Percentiles rank a stretch among this genome's conserved stretches.
Conservation (phyloP, 148 eudicot species). For the Camellia sinensis region DNA sequence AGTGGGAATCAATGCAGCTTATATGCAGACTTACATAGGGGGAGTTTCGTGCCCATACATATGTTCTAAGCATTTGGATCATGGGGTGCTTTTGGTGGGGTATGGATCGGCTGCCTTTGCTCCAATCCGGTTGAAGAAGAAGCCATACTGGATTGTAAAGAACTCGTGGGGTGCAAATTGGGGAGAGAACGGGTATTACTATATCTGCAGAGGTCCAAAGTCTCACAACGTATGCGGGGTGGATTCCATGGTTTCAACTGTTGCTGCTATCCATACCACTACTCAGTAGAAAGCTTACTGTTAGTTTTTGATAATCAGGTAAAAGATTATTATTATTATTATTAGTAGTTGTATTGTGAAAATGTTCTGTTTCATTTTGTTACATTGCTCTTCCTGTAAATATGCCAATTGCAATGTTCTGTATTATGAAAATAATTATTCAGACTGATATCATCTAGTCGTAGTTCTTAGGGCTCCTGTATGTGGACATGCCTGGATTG, state of each 20-base stretch:
- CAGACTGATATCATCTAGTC: too few species aligned
- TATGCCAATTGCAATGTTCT: too few species aligned
- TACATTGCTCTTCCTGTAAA: too few species aligned
- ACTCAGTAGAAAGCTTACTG: not conserved
- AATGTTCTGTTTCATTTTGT: not conserved
- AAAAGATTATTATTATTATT: not conserved
- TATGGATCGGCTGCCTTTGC: constrained; percentile 68
- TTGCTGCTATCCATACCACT: constrained; percentile 19
- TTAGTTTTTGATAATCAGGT: too few species aligned
- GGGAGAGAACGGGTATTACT: constrained; percentile 80
- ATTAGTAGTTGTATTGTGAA: not conserved
- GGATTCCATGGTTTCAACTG: constrained; percentile 43
- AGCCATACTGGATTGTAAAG: constrained; percentile 84
- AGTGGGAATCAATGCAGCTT: constrained; percentile 81
- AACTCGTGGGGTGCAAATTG: constrained; percentile 79
- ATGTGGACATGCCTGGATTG: too few species aligned
- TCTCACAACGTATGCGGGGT: constrained; percentile 58
- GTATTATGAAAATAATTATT: too few species aligned
- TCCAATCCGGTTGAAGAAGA: constrained; percentile 60
- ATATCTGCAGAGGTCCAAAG: constrained; percentile 51
- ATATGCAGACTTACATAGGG: constrained; percentile 69
- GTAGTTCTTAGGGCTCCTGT: too few species aligned
- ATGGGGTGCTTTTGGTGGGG: constrained; percentile 74
- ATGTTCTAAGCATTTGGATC: constrained; percentile 64
- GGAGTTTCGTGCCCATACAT: constrained; percentile 86